A percentile compares a stretch with the other conserved stretches of the same genome.
Evolutionary conservation across 176 grass and related monocot species (phyloP).

Genomic region (Canna indica): DNA sequence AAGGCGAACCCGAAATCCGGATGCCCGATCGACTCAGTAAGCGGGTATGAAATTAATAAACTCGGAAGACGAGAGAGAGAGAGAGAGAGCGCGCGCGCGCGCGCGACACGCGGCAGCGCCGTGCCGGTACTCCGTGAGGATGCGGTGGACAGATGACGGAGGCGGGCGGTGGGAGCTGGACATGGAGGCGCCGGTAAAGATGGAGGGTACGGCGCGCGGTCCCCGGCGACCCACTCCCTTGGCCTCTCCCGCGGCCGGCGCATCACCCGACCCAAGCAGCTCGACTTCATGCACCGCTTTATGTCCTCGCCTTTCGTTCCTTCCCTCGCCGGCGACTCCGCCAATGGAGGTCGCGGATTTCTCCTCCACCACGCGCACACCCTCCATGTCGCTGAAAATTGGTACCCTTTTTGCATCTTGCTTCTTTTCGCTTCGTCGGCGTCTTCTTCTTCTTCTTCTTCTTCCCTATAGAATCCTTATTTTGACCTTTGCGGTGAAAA

Average conservation of each 20-base stretch:
- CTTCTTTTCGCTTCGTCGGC: neutral
- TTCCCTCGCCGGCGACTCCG: conserved; percentile 35
- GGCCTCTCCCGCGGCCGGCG: conserved; percentile 64
- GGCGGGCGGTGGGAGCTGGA: conserved; percentile 70
- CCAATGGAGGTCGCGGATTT: conserved; percentile 23
- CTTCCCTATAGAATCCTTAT: no score
- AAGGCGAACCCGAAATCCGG: no score
- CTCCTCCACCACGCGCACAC: conserved; percentile 63
- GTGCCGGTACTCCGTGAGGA: no score
- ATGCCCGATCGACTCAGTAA: no score
- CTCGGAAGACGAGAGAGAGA: no score
- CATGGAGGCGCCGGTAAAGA: conserved; percentile 60
- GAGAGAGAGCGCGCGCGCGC: no score
- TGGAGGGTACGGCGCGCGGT: conserved; percentile 82
- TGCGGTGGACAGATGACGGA: conserved; percentile 52
- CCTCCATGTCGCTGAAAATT: conserved; percentile 52
- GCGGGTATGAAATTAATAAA: no score
- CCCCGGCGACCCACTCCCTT: conserved; percentile 63
- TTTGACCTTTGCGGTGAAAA: no score
- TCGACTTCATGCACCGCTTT: conserved; percentile 92
- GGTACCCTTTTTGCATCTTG: conserved; percentile 31
- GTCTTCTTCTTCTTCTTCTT: neutral
- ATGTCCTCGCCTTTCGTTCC: conserved; percentile 76
- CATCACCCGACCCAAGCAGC: conserved; percentile 78
- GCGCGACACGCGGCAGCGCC: no score